Evolutionary conservation across 1,139 yeast species (phyloP), one percentile per base, ranked within the genome.

Genomic region (Spencermartinsiella ligniputridi): DNA sequence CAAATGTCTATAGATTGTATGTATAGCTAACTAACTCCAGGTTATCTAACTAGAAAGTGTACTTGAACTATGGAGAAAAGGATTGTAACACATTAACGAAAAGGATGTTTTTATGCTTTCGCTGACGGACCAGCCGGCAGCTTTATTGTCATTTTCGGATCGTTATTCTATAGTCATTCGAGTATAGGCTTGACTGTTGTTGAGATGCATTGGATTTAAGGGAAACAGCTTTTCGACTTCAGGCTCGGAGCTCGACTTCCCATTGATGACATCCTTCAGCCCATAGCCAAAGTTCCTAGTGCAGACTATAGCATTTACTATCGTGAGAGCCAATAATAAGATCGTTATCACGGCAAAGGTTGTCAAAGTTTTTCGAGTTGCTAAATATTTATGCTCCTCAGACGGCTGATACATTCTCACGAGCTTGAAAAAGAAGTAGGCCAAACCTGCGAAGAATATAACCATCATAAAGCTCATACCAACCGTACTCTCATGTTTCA

Each of bases 341-440:
- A 74, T 54, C 0, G 79, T 74, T 32, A 76, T 60, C 2, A 68
- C 71, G 1, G 79, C 79, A 58, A 76, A 76, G 0, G 71, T 62
- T 3, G 76, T 65, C 38, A 76, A 60, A 6, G 79, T 72, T 43
- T 70, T 73, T 32, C 78, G 57, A 1, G 79, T 77, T 1, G 78
- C 72, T 46, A 72, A 65, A 56, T 75, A 75, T 37, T 62, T 62
- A 32, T 58, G 55, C 2, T 70, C 78, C 38, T 74, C 67, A 41
- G 68, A 66, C 41, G 72, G 70, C 32, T 78, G 72, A 57, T 66
- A 75, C 56, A 76, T 64, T 34, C 81, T 59, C 29, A 76, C 69
- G 47, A 73, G 64, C 56, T 76, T 76, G 64, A 74, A 76, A 22
- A 75, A 51, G 41, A 76, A 75, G 55, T 76, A 76, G 0, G 76